A percentile compares a stretch with the other conserved stretches of the same genome.
Conservation (phyloP, 495 filamentous ascomycete genomes). For the Hypoxylon lenormandii region DNA sequence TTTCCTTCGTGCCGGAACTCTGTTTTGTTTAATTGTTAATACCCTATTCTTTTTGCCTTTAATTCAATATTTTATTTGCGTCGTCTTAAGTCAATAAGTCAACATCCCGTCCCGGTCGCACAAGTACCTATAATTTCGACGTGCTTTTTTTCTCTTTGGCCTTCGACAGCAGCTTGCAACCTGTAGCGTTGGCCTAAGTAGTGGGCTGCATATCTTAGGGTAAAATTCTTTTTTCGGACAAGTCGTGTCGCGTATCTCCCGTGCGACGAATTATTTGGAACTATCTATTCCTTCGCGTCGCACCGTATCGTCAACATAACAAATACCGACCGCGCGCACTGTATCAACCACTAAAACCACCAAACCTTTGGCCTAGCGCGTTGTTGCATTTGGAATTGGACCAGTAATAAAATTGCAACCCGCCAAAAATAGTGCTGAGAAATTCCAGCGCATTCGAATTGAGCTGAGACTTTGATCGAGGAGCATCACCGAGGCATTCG, state of each 20-base stretch:
- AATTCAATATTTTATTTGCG: constrained; percentile 2
- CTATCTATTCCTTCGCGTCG: constrained; percentile 22
- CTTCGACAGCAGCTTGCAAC: neutral
- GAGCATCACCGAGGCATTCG: constrained; percentile 32
- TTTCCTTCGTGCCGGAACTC: constrained; percentile 34
- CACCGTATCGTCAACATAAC: constrained; percentile 18
- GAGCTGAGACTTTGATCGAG: constrained; percentile 39
- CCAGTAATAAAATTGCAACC: constrained; percentile 19
- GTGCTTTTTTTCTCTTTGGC: neutral
- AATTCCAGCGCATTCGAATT: constrained; percentile 44
- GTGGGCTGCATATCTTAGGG: constrained; percentile 14
- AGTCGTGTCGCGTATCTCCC: constrained; percentile 37
- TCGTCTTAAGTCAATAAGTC: neutral
- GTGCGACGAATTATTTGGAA: constrained; percentile 38
- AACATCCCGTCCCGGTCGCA: neutral
- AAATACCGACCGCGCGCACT: constrained; percentile 32
- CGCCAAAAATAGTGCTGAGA: neutral
- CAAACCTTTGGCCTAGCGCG: constrained; percentile 28
- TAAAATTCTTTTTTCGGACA: constrained; percentile 22
- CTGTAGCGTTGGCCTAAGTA: neutral
- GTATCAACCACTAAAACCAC: constrained; percentile 22
- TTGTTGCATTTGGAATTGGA: constrained; percentile 28
- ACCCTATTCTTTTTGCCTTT: constrained; percentile 16
- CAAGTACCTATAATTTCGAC: neutral
- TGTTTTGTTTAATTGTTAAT: constrained; percentile 46